Base-by-base conservation (phyloP, 2,329 filamentous ascomycete species). In the Trichoderma simmonsii region DNA sequence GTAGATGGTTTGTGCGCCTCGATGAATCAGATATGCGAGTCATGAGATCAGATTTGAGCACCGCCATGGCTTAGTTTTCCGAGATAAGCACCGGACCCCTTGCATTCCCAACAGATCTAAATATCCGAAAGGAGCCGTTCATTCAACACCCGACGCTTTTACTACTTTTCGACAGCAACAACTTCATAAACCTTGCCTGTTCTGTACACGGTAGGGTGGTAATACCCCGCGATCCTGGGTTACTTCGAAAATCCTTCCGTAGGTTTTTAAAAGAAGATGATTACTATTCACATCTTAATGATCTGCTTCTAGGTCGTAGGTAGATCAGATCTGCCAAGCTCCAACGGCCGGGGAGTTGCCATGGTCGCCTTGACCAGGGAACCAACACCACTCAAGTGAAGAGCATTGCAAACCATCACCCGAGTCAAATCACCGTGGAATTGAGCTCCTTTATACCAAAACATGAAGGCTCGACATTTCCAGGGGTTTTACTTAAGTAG, bases 201-300 rank as follows among this genome's bases (percentile, higher is more conserved):
- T 18, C 34, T 3, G 24, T 63, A n/a, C 15, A n/a, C 6, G 7
- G 21, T 6, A 12, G 11, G 26, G 24, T 43, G 11, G 36, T 48
- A 48, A 24, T 30, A 9, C 24, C 18, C 61, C 26, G 12, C 18
- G 9, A 15, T 48, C 18, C 24, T 0, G 6, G 3, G 21, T n/a
- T 62, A 7, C 7, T 28, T 39, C 4, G n/a, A 3, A 15, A 26
- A 18, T 26, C 32, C 32, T 28, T 43, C 24, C 4, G 21, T n/a
- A n/a, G 0, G 8, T 8, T 0, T 28, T 6, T 14, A 1, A 28
- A 2, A 21, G 2, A 6, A 18, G 6, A 57, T 12, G 26, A 28
- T 30, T 21, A 21, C 9, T 32, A 15, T 32, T 18, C 26, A 15
- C 1, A 28, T 4, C 18, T 30, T 0, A 15, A 51, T 7, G 11